Evolutionary conservation across 768 basidiomycete genomes (phyloP), one percentile per base, ranked within the genome.

Genomic region (Nidula microcarpa): DNA sequence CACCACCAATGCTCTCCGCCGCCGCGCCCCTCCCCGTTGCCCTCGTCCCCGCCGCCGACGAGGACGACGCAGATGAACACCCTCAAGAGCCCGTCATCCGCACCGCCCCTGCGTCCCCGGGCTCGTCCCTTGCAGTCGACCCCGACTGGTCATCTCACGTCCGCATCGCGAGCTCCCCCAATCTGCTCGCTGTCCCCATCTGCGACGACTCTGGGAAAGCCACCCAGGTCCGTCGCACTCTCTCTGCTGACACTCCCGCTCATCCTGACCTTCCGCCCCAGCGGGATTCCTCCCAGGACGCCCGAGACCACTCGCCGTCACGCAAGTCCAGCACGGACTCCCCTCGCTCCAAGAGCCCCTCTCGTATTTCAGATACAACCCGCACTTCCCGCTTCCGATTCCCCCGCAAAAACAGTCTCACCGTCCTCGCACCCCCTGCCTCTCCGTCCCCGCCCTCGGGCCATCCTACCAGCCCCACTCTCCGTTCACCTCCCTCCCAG

Each of bases 401-500:
- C 35, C 51, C 51, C 33, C 55, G 47, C 33, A 56, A 56, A 52
- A 55, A 55, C 54, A 51, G 54, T 33, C 41, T 51, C 34, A 33
- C 54, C 34, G 37, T 50, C 7, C 50, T 50, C 13, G 35, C 53
- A 41, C 33, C 44, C 43, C 36, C 50, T 35, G 55, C 51, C 13
- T 56, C 36, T 51, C 52, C 39, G 18, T 52, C 46, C 47, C 51
- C 6, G 39, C 55, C 39, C 55, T 50, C 54, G 14, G 51, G 56
- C 46, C 43, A 56, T 6, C 36, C 33, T 18, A 53, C 60, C 6
- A 55, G 47, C 16, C 11, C 49, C 41, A 63, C 56, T 58, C 41
- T 43, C 58, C 51, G 30, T 55, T 49, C 53, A 53, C 43, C 60
- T 61, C 23, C 52, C 46, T 55, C 65, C 35, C 68, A 78, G 57